Conservation (phyloP, 257 asterid species). For the Plantago major region DNA sequence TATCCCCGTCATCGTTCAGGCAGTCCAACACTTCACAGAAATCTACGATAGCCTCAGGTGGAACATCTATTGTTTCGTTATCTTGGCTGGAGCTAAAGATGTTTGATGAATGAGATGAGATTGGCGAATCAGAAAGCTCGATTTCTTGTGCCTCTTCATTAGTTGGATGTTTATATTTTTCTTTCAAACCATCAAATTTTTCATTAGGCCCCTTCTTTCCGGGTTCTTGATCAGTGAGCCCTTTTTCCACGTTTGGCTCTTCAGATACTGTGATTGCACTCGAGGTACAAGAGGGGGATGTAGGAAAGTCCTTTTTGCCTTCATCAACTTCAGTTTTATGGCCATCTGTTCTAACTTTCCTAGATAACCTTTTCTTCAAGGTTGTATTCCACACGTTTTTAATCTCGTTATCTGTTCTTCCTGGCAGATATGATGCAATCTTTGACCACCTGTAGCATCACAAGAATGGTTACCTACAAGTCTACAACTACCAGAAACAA, state of each 20-base stretch:
- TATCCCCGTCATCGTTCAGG: not conserved
- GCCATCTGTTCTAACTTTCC: not conserved
- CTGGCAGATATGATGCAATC: constrained; percentile 65
- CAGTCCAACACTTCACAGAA: constrained; percentile 39
- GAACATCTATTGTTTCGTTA: constrained; percentile 23
- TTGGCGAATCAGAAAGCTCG: constrained; percentile 17
- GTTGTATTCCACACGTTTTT: constrained; percentile 81
- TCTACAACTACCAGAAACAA: no score
- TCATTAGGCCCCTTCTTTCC: not conserved
- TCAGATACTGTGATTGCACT: constrained; percentile 21
- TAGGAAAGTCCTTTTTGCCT: not conserved
- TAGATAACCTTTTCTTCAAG: constrained; percentile 46
- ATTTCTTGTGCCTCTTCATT: constrained; percentile 13
- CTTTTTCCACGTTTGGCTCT: constrained; percentile 11
- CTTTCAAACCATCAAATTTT: no score
- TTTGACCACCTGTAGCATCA: constrained; percentile 60
- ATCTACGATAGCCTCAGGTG: constrained; percentile 34
- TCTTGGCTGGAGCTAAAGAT: constrained; percentile 13
- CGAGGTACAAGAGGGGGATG: constrained; percentile 26
- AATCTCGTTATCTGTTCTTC: constrained; percentile 85
- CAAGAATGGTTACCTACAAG: no score
- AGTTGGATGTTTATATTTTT: not conserved
- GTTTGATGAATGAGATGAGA: constrained; percentile 23
- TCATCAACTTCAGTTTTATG: constrained; percentile 8
- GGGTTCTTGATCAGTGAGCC: not conserved